phyloP scores from a whole-genome alignment of 1,284 basidiomycete species.

The Cutaneotrichosporon sp. region DNA sequence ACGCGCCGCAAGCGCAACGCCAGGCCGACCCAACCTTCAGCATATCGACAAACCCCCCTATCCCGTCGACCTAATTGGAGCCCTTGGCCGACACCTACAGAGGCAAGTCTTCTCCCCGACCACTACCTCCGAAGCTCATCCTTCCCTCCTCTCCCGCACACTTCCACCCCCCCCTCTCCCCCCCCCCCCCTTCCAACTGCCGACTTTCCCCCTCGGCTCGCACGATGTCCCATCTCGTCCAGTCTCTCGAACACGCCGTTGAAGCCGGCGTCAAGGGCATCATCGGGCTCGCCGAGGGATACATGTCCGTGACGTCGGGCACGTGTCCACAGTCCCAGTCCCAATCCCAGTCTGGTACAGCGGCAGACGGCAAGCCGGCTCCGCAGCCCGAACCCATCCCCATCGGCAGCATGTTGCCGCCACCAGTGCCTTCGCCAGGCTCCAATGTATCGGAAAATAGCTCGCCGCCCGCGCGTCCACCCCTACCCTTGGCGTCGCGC shows the following conservation, averaged over 20 bases:
- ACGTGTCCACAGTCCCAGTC: background rate
- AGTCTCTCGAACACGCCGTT: slow-evolving; percentile 39
- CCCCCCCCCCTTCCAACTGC: background rate
- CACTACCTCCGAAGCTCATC: background rate
- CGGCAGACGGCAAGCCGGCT: background rate
- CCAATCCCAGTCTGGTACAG: background rate
- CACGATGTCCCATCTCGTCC: slow-evolving; percentile 40
- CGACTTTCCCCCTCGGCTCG: background rate
- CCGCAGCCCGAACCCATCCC: slow-evolving; percentile 14
- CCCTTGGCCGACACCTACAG: background rate
- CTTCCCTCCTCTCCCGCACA: background rate
- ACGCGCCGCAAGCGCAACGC: slow-evolving; percentile 7
- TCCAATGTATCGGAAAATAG: background rate
- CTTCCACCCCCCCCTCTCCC: background rate
- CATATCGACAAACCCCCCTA: background rate
- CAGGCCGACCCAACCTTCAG: background rate
- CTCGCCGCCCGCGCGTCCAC: slow-evolving; percentile 1
- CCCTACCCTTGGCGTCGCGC: slow-evolving; percentile 16
- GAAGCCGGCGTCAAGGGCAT: slow-evolving; percentile 45
- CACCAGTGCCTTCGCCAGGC: background rate
- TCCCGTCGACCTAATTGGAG: background rate
- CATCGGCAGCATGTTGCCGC: slow-evolving; percentile 8
- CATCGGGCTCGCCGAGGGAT: slow-evolving; percentile 24
- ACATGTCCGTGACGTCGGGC: slow-evolving; percentile 2
- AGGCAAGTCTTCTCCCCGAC: background rate